Evolutionary conservation across 345 rosid genomes (phyloP).

Genomic region (Physaria fendleri): DNA sequence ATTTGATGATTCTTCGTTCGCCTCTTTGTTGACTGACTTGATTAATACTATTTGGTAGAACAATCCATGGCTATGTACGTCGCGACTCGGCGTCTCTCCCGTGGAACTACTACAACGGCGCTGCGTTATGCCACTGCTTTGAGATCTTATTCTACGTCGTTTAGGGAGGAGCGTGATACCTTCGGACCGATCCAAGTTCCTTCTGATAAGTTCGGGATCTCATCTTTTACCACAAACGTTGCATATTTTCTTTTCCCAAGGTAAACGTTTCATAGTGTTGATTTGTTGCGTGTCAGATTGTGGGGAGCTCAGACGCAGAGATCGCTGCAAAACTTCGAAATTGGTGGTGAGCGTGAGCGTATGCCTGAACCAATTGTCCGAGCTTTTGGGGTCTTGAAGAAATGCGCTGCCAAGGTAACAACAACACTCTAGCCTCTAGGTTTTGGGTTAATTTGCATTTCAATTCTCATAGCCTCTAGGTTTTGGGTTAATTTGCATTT

Average conservation of each 20-base stretch:
- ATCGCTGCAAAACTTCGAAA: slow-evolving; percentile 88
- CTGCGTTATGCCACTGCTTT: slow-evolving; percentile 42
- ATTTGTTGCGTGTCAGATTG: slow-evolving; percentile 36
- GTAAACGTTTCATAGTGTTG: neutral
- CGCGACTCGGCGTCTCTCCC: slow-evolving; percentile 55
- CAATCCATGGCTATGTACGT: slow-evolving; percentile 47
- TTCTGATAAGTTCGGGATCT: slow-evolving; percentile 55
- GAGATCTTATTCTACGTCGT: slow-evolving; percentile 55
- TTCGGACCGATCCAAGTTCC: slow-evolving; percentile 93
- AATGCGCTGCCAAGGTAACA: slow-evolving; percentile 87
- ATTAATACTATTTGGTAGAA: slow-evolving; percentile 11
- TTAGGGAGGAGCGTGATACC: slow-evolving; percentile 86
- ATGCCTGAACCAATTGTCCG: slow-evolving; percentile 96
- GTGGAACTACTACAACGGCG: slow-evolving; percentile 36
- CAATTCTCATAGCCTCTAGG: neutral
- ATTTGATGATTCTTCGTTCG: neutral
- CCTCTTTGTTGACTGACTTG: slow-evolving; percentile 7
- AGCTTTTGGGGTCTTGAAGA: slow-evolving; percentile 89
- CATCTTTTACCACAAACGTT: neutral
- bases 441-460: neutral
- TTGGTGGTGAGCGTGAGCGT: slow-evolving; percentile 85
- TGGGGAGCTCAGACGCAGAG: slow-evolving; percentile 99
- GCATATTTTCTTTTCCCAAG: neutral
- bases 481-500: neutral
- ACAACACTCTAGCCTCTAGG: slow-evolving; percentile 23